Base-by-base conservation (phyloP, 2,329 filamentous ascomycete genomes). In the Trichoderma polysporum region DNA sequence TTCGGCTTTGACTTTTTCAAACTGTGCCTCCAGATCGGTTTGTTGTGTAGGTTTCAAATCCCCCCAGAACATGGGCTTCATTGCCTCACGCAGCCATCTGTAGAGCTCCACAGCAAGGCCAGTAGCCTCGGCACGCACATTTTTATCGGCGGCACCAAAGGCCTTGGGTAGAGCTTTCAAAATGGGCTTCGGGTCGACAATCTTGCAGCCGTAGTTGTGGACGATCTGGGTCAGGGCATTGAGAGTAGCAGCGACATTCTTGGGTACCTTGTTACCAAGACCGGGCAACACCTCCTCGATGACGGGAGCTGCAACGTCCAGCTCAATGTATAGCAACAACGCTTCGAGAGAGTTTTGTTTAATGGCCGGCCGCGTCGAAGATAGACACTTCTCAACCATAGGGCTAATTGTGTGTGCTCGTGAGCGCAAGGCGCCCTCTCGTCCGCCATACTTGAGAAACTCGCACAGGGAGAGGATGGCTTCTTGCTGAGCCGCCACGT, bases 61-160 rank as follows among this genome's bases (percentile, higher is more conserved):
- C 52, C 86, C 88, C 94, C 95, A 99, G 77, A 99, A 98, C 79
- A 98, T 90, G 41, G 94, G 93, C 77, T 99, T 99, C 89, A 99
- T 97, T 12, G 94, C 94, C 70, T 99, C 95, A 71, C 94, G 91
- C 37, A 99, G 84, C 95, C 96, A 99, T 79, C 95, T 86, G 79
- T 99, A 99, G 67, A 99, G 87, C 76, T 99, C 96, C 56, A 97
- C 92, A 0, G 94, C 91, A 66, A 99, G 83, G 72, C 91, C 93
- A 54, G 95, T 95, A 31, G 94, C 93, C 77, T 97, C 95, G 3
- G 94, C 93, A 79, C 95, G 90, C 17, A 99, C 92, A 76, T 98
- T 98, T 80, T 99, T 99, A 84, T 99, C 95, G 35, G 95, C 94
- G 77, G 98, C 95, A 22, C 92, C 93, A 76, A 97, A 99, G 2